Conservation (phyloP, 106 monocot genomes). For the Apostasia ramifera region DNA sequence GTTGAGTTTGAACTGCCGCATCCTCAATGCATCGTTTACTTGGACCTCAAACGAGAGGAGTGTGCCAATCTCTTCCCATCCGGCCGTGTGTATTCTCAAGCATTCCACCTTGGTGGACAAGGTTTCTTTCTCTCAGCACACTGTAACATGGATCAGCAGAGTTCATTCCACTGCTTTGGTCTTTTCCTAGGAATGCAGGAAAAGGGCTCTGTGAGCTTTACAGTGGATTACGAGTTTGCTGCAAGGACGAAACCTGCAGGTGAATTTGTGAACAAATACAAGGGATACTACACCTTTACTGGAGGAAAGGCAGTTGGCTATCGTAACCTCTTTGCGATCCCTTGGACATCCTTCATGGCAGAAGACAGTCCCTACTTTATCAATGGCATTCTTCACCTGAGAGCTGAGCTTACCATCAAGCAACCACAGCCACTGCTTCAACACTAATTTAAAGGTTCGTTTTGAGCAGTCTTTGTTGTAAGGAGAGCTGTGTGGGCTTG, state of each 20-base stretch:
- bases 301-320: slow-evolving; percentile 80
- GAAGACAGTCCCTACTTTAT: slow-evolving; percentile 73
- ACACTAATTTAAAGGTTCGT: not conserved
- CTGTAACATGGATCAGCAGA: slow-evolving; percentile 76
- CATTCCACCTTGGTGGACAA: slow-evolving; percentile 66
- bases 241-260: slow-evolving; percentile 43
- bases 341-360: slow-evolving; percentile 72
- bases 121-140: slow-evolving; percentile 82
- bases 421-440: slow-evolving; percentile 26
- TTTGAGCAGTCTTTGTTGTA: too few relatives aligned
- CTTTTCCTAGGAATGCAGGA: slow-evolving; percentile 81
- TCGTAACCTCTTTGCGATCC: slow-evolving; percentile 55
- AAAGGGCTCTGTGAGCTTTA: slow-evolving; percentile 57
- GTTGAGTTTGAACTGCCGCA: slow-evolving; percentile 63
- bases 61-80: slow-evolving; percentile 53
- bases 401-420: slow-evolving; percentile 68
- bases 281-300: slow-evolving; percentile 64
- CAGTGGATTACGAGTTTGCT: slow-evolving; percentile 78
- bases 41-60: slow-evolving; percentile 58
- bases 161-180: slow-evolving; percentile 65
- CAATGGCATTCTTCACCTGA: slow-evolving; percentile 48
- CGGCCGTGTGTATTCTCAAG: slow-evolving; percentile 68
- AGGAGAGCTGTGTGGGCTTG: too few relatives aligned
- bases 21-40: slow-evolving; percentile 70
- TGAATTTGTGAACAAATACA: slow-evolving; percentile 75